Evolutionary conservation across 1,284 basidiomycete genomes (phyloP).

Genomic region (Anthracocystis panici-leucophaei): DNA sequence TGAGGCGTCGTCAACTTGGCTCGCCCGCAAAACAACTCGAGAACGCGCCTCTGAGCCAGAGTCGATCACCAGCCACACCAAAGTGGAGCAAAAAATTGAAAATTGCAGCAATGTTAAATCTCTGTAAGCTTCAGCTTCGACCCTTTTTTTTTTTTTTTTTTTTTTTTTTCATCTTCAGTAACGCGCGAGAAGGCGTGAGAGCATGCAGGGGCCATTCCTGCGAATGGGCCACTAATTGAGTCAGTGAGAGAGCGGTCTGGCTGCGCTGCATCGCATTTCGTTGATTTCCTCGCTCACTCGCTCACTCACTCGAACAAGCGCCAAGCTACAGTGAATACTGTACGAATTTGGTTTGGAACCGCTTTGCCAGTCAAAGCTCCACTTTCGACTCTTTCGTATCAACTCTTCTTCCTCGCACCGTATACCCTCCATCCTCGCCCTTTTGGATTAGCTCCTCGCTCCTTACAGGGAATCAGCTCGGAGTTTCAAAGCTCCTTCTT

Average conservation of each 20-base stretch:
- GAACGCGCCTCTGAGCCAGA: slow-evolving; percentile 10
- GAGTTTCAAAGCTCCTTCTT: neutral
- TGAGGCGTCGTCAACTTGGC: slow-evolving; percentile 43
- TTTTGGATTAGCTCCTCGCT: neutral
- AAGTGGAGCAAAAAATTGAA: slow-evolving; percentile 21
- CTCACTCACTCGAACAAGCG: neutral
- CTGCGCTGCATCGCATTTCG: slow-evolving; percentile 1
- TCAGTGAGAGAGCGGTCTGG: neutral
- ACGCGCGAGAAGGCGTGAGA: slow-evolving; percentile 4
- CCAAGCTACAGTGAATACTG: slow-evolving; percentile 3
- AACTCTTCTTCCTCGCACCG: slow-evolving; percentile 9
- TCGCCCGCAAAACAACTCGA: slow-evolving; percentile 11
- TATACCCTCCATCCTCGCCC: slow-evolving; percentile 12
- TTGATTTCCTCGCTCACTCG: neutral
- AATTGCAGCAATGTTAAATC: neutral
- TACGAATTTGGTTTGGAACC: slow-evolving; percentile 11
- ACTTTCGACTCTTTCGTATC: slow-evolving; percentile 3
- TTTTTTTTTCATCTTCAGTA: neutral
- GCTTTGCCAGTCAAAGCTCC: slow-evolving; percentile 4
- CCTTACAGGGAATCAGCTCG: neutral
- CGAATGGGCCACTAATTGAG: slow-evolving; percentile 11
- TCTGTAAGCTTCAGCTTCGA: neutral
- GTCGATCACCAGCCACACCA: slow-evolving; percentile 35
- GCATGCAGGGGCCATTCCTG: slow-evolving; percentile 5
- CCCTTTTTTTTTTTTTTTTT: neutral